These are phyloP conservation scores for Clitoria ternatea DNA, from an alignment of 306 rosid species.

Conservation along the genomic window DNA sequence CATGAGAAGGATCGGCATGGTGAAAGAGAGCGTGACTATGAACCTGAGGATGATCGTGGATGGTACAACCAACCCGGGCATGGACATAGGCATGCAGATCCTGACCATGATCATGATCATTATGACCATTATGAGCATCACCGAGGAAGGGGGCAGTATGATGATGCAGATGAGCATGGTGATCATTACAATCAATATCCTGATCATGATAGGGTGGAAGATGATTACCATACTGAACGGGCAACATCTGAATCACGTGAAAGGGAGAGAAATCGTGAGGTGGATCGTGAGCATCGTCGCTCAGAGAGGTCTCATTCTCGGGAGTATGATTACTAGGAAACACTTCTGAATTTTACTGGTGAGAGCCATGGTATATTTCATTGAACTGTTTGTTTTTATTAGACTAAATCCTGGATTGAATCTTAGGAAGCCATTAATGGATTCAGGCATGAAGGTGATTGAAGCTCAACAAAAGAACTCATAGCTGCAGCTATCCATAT, in stretches of 20 bases:
- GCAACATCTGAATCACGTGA: conserved; percentile 63
- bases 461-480: conserved; percentile 14
- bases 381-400: conserved; percentile 9
- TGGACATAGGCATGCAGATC: conserved; percentile 61
- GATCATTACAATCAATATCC: conserved; percentile 64
- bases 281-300: conserved; percentile 55
- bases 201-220: conserved; percentile 61
- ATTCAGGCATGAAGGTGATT: conserved; percentile 19
- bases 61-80: conserved; percentile 68
- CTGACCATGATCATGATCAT: conserved; percentile 58
- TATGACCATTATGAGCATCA: conserved; percentile 53
- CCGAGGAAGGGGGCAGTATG: conserved; percentile 55
- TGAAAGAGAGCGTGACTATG: conserved; percentile 54
- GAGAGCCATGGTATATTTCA: conserved; percentile 18
- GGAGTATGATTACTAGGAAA: conserved; percentile 55
- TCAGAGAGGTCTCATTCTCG: conserved; percentile 75
- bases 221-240: conserved; percentile 53
- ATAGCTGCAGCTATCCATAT: conserved; percentile 8
- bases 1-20: conserved; percentile 65
- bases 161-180: conserved; percentile 48
- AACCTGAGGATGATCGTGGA: conserved; percentile 66
- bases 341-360: conserved; percentile 27
- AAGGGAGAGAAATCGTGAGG: conserved; percentile 59
- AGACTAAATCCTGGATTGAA: not conserved
- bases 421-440: conserved; percentile 9